Percentiles rank a stretch among this genome's conserved stretches.
phyloP scores from a whole-genome alignment of 2,329 filamentous ascomycete species.

The Dactylellina parvicollis region DNA sequence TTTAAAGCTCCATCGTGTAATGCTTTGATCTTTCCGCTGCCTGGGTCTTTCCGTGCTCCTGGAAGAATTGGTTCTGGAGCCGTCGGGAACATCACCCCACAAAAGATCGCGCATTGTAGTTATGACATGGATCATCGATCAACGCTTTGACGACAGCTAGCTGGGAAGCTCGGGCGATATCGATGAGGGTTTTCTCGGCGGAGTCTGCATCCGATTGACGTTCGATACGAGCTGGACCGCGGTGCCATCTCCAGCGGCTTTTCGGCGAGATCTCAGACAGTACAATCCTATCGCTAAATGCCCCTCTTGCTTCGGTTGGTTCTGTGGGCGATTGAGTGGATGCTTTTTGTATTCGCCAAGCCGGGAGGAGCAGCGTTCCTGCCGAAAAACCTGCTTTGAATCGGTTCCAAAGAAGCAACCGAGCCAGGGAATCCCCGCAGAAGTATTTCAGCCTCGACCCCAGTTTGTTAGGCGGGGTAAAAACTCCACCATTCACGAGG shows the following conservation, averaged over 20 bases:
- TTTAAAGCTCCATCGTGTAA: too few relatives aligned
- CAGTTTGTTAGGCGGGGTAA: constrained; percentile 18
- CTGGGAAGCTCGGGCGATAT: too few relatives aligned
- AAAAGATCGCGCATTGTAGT: neutral
- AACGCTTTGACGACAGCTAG: too few relatives aligned
- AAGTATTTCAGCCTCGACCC: neutral
- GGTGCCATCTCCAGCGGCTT: neutral
- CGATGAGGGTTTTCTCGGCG: neutral
- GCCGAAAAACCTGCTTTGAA: constrained; percentile 27
- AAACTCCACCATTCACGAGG: constrained; percentile 48
- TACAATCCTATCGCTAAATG: too few relatives aligned
- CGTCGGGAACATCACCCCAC: neutral
- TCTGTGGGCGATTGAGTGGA: too few relatives aligned
- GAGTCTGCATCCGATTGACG: neutral
- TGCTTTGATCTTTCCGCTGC: too few relatives aligned
- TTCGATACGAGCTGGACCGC: neutral
- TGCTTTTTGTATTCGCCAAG: constrained; percentile 36
- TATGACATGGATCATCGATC: too few relatives aligned
- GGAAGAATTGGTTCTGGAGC: neutral
- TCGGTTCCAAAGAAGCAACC: neutral
- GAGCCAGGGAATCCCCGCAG: constrained; percentile 15
- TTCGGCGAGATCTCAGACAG: too few relatives aligned
- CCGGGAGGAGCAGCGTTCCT: constrained; percentile 38
- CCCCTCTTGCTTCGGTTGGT: neutral
- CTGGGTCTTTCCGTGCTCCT: neutral